Evolutionary conservation across 306 rosid genomes (phyloP).

Genomic region (Inga leiocalycina): DNA sequence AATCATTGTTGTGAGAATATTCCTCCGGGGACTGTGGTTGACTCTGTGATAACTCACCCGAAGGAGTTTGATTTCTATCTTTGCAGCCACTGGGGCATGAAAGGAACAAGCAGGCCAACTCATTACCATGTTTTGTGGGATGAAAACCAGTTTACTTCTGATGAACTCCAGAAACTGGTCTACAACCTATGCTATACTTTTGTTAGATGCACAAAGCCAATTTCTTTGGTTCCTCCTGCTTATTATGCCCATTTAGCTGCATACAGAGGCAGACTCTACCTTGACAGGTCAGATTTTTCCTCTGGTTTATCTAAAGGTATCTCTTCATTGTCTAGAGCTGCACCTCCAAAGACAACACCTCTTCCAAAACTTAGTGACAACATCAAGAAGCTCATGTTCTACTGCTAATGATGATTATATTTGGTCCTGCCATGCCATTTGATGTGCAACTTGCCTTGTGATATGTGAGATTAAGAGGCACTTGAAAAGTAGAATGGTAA

Average conservation of each 20-base stretch:
- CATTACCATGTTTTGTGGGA: constrained; percentile 94
- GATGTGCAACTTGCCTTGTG: constrained; percentile 4
- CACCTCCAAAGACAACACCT: constrained; percentile 78
- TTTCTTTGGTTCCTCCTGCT: constrained; percentile 96
- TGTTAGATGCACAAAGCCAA: constrained; percentile 93
- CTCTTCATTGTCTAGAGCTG: constrained; percentile 68
- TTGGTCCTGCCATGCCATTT: constrained; percentile 22
- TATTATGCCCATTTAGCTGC: constrained; percentile 99
- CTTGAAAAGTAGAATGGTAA: not conserved
- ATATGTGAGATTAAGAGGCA: constrained; percentile 5
- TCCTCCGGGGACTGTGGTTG: constrained; percentile 97
- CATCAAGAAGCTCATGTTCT: constrained; percentile 90
- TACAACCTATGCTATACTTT: constrained; percentile 87
- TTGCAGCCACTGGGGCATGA: constrained; percentile 96
- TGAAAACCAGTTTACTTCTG: constrained; percentile 87
- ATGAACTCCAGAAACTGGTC: constrained; percentile 89
- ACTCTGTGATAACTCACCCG: constrained; percentile 91
- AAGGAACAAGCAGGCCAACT: constrained; percentile 96
- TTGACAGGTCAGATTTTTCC: constrained; percentile 67
- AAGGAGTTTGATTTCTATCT: constrained; percentile 92
- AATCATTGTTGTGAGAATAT: constrained; percentile 60
- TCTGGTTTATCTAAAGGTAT: constrained; percentile 44
- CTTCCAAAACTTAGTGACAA: constrained; percentile 88
- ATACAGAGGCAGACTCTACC: constrained; percentile 94
- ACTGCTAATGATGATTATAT: constrained; percentile 55